A percentile compares a stretch with the other conserved stretches of the same genome.
Conservation (phyloP, 176 grass and related monocot genomes). For the Miscanthus lutarioriparius region DNA sequence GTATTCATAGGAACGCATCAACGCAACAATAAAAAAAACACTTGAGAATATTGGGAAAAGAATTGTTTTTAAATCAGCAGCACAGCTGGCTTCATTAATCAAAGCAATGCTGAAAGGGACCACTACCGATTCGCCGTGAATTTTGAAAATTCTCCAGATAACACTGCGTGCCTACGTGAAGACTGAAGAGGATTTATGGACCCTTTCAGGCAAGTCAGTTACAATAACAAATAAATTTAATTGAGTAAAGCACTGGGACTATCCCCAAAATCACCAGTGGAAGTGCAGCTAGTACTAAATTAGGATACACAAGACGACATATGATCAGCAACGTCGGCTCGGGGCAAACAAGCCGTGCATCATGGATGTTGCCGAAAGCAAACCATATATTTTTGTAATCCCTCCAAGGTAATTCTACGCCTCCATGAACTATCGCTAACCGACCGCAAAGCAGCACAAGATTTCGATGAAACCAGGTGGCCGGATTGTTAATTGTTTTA, state of each 20-base stretch:
- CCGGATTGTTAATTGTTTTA: background rate
- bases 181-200: background rate
- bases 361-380: slow-evolving; percentile 21
- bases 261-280: slow-evolving; percentile 27
- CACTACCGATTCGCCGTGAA: slow-evolving; percentile 34
- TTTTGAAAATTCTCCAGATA: slow-evolving; percentile 32
- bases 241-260: background rate
- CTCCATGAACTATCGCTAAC: slow-evolving; percentile 6
- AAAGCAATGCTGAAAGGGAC: slow-evolving; percentile 54
- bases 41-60: slow-evolving; percentile 32
- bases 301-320: slow-evolving; percentile 21
- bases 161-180: background rate
- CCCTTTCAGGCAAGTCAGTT: slow-evolving; percentile 32
- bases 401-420: background rate
- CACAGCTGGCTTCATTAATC: slow-evolving; percentile 39
- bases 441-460: background rate
- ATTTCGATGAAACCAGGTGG: background rate
- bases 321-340: slow-evolving; percentile 32
- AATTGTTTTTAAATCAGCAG: slow-evolving; percentile 29
- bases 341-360: background rate
- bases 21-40: slow-evolving; percentile 15
- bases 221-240: slow-evolving; percentile 29
- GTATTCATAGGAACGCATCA: slow-evolving; percentile 23
- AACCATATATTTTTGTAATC: slow-evolving; percentile 33
- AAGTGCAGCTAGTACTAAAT: slow-evolving; percentile 31